Conservation (phyloP, 495 filamentous ascomycete species). For the Staphylotrichum longicolle region DNA sequence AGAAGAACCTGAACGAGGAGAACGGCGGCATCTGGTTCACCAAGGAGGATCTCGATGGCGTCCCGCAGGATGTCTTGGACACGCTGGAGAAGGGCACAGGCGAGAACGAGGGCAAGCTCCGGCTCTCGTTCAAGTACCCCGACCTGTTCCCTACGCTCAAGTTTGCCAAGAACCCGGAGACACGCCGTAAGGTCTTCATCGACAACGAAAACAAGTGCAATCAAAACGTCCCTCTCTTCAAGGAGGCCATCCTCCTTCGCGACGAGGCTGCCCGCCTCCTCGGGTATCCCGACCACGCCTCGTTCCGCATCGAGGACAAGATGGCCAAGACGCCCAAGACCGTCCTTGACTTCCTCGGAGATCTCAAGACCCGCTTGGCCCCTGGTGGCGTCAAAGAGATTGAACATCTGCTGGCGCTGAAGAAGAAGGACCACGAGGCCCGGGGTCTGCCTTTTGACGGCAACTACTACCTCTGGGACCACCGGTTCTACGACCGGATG, state of each 20-base stretch:
- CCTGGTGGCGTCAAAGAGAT: conserved; percentile 78
- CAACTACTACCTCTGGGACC: conserved; percentile 90
- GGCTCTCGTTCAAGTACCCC: conserved; percentile 61
- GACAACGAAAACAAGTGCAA: conserved; percentile 69
- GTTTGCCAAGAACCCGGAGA: conserved; percentile 55
- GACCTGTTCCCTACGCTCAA: conserved; percentile 61
- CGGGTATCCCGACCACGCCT: conserved; percentile 88
- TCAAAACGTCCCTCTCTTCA: conserved; percentile 81
- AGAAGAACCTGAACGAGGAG: conserved; percentile 62
- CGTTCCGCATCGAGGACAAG: conserved; percentile 90
- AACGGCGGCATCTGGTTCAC: conserved; percentile 61
- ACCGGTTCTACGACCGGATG: conserved; percentile 76
- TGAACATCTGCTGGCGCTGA: conserved; percentile 67
- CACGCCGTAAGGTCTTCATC: conserved; percentile 54
- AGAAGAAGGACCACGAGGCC: conserved; percentile 68
- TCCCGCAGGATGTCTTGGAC: conserved; percentile 54
- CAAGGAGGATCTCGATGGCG: conserved; percentile 56
- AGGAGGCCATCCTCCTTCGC: conserved; percentile 79
- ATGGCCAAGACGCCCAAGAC: conserved; percentile 93
- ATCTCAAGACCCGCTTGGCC: conserved; percentile 70
- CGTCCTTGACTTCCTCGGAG: conserved; percentile 79
- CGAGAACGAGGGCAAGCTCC: conserved; percentile 61
- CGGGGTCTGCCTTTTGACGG: conserved; percentile 61
- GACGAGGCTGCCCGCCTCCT: conserved; percentile 91
- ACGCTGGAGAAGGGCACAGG: conserved; percentile 68